phyloP scores from a whole-genome alignment of 352 stramenopile species.

The Phytophthora hybrid region DNA sequence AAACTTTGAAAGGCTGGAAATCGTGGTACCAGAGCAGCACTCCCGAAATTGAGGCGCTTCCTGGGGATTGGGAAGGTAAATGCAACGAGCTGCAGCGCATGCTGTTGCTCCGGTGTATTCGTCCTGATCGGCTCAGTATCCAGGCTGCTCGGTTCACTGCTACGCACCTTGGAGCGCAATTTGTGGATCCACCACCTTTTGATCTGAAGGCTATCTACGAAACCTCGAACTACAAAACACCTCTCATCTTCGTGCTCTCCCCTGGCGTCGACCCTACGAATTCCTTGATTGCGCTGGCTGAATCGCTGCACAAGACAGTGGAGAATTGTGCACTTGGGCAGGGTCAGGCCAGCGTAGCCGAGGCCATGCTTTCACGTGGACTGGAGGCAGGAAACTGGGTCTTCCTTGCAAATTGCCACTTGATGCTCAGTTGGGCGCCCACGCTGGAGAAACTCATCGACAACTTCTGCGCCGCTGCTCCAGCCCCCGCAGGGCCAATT shows the following conservation, averaged over 20 bases:
- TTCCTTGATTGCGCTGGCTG: slow-evolving; percentile 89
- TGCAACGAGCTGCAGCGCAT: slow-evolving; percentile 94
- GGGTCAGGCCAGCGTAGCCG: slow-evolving; percentile 93
- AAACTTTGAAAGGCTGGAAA: slow-evolving; percentile 83
- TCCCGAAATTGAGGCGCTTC: slow-evolving; percentile 92
- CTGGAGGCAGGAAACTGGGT: slow-evolving; percentile 93
- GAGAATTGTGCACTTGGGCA: slow-evolving; percentile 95
- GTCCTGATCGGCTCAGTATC: slow-evolving; percentile 93
- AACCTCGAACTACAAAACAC: slow-evolving; percentile 88
- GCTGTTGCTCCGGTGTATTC: slow-evolving; percentile 93
- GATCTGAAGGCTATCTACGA: slow-evolving; percentile 93
- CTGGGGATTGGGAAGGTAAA: slow-evolving; percentile 94
- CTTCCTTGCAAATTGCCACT: slow-evolving; percentile 96
- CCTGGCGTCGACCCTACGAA: slow-evolving; percentile 96
- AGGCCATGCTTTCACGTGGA: slow-evolving; percentile 89
- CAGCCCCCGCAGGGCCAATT: slow-evolving; percentile 47
- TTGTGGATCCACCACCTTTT: slow-evolving; percentile 94
- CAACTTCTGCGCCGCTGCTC: slow-evolving; percentile 72
- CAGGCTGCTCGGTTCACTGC: slow-evolving; percentile 92
- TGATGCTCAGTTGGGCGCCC: slow-evolving; percentile 96
- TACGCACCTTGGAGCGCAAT: slow-evolving; percentile 91
- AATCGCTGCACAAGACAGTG: slow-evolving; percentile 84
- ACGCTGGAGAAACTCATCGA: slow-evolving; percentile 96
- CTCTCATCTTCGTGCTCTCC: slow-evolving; percentile 96
- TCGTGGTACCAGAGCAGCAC: slow-evolving; percentile 85